Percentiles rank a stretch among this genome's conserved stretches.
Evolutionary conservation across 208 protist species (phyloP).

Genomic region (Novymonas esmeraldas): DNA sequence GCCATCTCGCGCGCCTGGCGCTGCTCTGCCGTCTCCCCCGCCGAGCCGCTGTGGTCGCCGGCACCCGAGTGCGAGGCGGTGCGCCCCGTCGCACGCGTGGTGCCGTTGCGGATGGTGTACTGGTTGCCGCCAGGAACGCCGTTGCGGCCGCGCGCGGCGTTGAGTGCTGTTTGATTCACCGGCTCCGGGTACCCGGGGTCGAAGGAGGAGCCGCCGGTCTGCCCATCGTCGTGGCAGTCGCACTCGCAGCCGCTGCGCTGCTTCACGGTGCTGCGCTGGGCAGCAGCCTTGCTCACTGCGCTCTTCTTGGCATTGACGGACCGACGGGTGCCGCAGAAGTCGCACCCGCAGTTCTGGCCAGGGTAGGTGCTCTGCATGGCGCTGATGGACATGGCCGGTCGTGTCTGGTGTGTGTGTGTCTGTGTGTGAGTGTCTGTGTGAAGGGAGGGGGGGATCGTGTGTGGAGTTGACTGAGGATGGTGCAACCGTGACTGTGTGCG

Average conservation of each 20-base stretch:
- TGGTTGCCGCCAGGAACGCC: conserved; percentile 52
- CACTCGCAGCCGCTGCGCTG: conserved; percentile 64
- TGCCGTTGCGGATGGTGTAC: conserved; percentile 46
- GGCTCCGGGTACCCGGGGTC: conserved; percentile 74
- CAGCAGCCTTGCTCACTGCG: conserved; percentile 46
- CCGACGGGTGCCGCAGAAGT: conserved; percentile 86
- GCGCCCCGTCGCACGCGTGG: conserved; percentile 3
- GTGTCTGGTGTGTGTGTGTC: neutral
- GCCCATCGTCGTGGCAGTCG: conserved; percentile 40
- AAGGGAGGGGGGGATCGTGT: neutral
- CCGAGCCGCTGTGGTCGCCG: neutral
- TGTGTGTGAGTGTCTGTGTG: neutral
- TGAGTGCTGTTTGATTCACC: conserved; percentile 84
- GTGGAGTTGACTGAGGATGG: too few species aligned
- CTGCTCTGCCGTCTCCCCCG: conserved; percentile 36
- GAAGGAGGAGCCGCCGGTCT: conserved; percentile 39
- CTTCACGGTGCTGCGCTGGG: conserved; percentile 28
- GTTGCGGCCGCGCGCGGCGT: conserved; percentile 67
- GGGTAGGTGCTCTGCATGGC: conserved; percentile 34
- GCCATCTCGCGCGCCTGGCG: conserved; percentile 55
- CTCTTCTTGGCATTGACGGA: conserved; percentile 80
- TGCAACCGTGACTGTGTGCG: neutral
- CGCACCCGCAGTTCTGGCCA: conserved; percentile 82
- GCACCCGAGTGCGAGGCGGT: conserved; percentile 12
- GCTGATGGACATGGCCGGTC: conserved; percentile 54